phyloP scores from a whole-genome alignment of 2,329 filamentous ascomycete genomes.

The Cercospora zeina region DNA sequence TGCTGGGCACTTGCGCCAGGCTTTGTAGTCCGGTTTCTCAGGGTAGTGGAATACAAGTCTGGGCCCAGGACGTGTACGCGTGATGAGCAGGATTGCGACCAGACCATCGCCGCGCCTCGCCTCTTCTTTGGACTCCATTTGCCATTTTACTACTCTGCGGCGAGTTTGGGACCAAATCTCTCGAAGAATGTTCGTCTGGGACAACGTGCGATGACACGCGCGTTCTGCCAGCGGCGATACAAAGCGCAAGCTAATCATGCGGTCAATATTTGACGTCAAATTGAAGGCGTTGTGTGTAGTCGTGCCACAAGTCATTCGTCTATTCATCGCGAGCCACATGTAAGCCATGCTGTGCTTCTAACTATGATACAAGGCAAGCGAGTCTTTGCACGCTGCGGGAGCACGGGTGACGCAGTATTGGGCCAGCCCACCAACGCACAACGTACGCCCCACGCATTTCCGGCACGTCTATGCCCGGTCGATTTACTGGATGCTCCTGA shows the following conservation, averaged over 20 bases:
- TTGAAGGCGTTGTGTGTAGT: background rate
- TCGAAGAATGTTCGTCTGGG: background rate
- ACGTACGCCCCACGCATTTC: background rate
- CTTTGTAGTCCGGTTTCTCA: constrained; percentile 17
- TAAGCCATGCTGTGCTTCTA: background rate
- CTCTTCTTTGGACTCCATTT: constrained; percentile 14
- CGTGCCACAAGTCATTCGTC: constrained; percentile 1
- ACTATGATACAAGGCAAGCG: constrained; percentile 1
- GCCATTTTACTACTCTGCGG: constrained; percentile 1
- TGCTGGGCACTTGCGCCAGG: background rate
- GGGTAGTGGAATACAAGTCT: constrained; percentile 83
- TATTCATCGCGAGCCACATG: constrained; percentile 1
- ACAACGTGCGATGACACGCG: background rate
- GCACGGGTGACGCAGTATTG: background rate
- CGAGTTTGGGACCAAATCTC: background rate
- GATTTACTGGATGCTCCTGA: constrained; percentile 66
- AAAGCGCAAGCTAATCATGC: background rate
- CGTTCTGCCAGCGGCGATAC: background rate
- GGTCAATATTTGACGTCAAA: background rate
- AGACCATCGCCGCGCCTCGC: constrained; percentile 39
- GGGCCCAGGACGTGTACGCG: constrained; percentile 75
- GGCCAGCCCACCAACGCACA: background rate
- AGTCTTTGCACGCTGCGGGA: background rate
- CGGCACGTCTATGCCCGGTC: background rate
- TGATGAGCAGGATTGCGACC: constrained; percentile 72